Evolutionary conservation across 2,329 filamentous ascomycete genomes (phyloP), one percentile per base, ranked within the genome.

Genomic region (Drechslera avenae): DNA sequence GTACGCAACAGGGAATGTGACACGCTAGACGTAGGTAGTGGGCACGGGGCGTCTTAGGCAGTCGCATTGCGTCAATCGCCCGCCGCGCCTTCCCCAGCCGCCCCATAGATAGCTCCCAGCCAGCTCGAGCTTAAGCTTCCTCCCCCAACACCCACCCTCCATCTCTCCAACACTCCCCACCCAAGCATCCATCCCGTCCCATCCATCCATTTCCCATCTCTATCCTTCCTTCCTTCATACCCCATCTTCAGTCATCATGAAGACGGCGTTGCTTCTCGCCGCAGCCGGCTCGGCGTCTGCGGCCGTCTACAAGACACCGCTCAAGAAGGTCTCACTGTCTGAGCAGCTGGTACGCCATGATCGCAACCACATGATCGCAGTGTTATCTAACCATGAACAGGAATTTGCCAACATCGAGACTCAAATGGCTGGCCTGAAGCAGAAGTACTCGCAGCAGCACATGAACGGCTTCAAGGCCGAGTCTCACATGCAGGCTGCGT

Each of bases 261-360:
- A 95, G 87, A 86, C 86, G 76, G 81, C 87, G 78, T 80, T 91
- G 71, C 77, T 96, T 73, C 81, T 91, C 75, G 87, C 90, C 74
- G 86, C 86, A 78, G 86, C 87, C 70, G 89, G 89, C 81, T 86
- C 88, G 74, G 89, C 89, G 73, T 84, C 89, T 73, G 93, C 91
- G 66, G 91, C 86, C 69, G 83, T 96, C 63, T 91, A 97, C 86
- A 95, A 91, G 83, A 88, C 97, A 84, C 94, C 95, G 84, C 87
- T 99, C 71, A 89, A 97, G 84, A 99, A 99, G 88, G 81, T 97
- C 57, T 88, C 94, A 63, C 81, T 99, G 52, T 84, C 87, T 41
- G 90, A 97, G 76, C 94, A 97, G 81, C 85, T 99, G 71, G 92
- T 96, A 81, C 73, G 89, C 81, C 52, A 31, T 54, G 53, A 28